Evolutionary conservation across 805 yeast species (phyloP).

Genomic region (Hanseniaspora pseudoguilliermondii): DNA sequence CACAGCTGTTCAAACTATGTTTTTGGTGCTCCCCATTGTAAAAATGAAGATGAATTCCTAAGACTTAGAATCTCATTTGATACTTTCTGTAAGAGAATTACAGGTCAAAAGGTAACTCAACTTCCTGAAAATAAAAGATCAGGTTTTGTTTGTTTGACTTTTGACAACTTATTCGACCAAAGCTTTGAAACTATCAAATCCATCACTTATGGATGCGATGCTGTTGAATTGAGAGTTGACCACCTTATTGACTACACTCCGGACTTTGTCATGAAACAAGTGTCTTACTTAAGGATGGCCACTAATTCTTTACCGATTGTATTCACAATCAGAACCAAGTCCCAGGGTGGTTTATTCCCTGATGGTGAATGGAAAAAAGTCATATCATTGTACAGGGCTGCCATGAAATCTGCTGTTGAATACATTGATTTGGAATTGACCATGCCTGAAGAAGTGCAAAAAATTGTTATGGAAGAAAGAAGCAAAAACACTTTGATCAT

Average conservation of each 20-base stretch:
- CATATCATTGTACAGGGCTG: slow-evolving; percentile 42
- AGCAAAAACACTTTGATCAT: slow-evolving; percentile 52
- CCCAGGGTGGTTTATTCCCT: slow-evolving; percentile 76
- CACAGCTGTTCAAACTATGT: slow-evolving; percentile 63
- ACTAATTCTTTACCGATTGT: slow-evolving; percentile 60
- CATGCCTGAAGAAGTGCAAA: slow-evolving; percentile 44
- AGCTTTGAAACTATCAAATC: slow-evolving; percentile 35
- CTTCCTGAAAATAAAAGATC: slow-evolving; percentile 34
- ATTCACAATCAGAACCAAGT: slow-evolving; percentile 61
- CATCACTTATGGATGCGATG: slow-evolving; percentile 57
- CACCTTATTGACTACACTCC: slow-evolving; percentile 38
- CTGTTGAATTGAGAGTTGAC: slow-evolving; percentile 77
- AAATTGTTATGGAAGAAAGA: slow-evolving; percentile 39
- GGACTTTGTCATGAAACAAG: slow-evolving; percentile 57
- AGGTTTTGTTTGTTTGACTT: slow-evolving; percentile 60
- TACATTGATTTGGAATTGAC: slow-evolving; percentile 70
- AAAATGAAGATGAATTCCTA: slow-evolving; percentile 39
- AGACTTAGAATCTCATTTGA: slow-evolving; percentile 48
- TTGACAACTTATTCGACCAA: slow-evolving; percentile 41
- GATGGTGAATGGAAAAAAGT: slow-evolving; percentile 41
- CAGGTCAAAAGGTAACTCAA: slow-evolving; percentile 36
- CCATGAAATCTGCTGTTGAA: slow-evolving; percentile 66
- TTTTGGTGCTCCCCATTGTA: slow-evolving; percentile 67
- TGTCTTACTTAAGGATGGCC: slow-evolving; percentile 53
- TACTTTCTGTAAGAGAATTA: slow-evolving; percentile 44